A percentile compares a stretch with the other conserved stretches of the same genome.
Conservation (phyloP, 1,284 basidiomycete genomes). For the Paramarasmius palmivorus region DNA sequence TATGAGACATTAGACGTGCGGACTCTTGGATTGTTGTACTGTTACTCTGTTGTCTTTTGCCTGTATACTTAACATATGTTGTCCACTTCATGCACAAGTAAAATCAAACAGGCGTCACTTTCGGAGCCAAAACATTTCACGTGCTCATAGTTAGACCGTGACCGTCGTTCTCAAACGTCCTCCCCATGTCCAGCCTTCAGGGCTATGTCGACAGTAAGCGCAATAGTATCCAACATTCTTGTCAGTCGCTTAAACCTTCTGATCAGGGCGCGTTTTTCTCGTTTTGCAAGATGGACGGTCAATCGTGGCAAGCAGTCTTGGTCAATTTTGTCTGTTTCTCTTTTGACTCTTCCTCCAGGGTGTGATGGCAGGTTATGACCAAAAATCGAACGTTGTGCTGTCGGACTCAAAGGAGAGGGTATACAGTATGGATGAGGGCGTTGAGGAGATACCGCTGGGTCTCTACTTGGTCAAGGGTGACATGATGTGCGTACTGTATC, state of each 20-base stretch:
- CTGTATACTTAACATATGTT: too few relatives aligned
- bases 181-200: constrained; percentile 75
- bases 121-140: too few relatives aligned
- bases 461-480: constrained; percentile 97
- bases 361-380: constrained; percentile 86
- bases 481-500: constrained; percentile 75
- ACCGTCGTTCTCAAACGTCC: neutral
- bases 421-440: constrained; percentile 86
- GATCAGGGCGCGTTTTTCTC: constrained; percentile 78
- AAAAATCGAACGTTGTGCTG: constrained; percentile 91
- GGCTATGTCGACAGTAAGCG: constrained; percentile 81
- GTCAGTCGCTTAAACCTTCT: neutral
- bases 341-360: constrained; percentile 53
- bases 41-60: too few relatives aligned
- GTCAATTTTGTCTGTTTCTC: neutral
- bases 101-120: too few relatives aligned
- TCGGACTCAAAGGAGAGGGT: constrained; percentile 90
- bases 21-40: too few relatives aligned
- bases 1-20: too few relatives aligned
- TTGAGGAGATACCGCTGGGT: constrained; percentile 94
- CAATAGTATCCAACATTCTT: neutral
- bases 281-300: constrained; percentile 90
- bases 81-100: too few relatives aligned
- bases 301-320: constrained; percentile 64
- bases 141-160: too few relatives aligned